Percentiles rank a stretch among this genome's conserved stretches.
These are phyloP conservation scores for Daldinia decipiens DNA, from an alignment of 495 filamentous ascomycete species.

Conservation along the genomic window DNA sequence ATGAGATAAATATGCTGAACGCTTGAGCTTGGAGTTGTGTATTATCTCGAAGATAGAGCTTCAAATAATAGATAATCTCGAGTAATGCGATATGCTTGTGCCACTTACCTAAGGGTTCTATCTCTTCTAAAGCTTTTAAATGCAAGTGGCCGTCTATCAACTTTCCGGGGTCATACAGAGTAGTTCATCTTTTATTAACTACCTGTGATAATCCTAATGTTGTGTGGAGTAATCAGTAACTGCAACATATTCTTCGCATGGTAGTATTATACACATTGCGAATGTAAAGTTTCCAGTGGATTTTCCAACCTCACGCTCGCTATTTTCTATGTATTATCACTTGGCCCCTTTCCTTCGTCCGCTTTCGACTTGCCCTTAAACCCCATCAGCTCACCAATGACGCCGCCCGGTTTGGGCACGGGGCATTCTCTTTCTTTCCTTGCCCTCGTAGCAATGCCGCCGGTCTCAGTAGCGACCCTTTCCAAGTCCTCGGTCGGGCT, in stretches of 20 bases:
- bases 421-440: constrained; percentile 71
- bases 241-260: constrained; percentile 1
- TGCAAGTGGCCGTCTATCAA: background rate
- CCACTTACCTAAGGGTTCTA: background rate
- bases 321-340: constrained; percentile 25
- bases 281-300: background rate
- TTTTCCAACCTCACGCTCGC: background rate
- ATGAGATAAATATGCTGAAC: background rate
- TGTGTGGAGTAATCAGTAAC: constrained; percentile 4
- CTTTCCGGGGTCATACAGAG: background rate
- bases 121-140: background rate
- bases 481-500: constrained; percentile 29
- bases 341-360: constrained; percentile 14
- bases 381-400: constrained; percentile 78
- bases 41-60: background rate
- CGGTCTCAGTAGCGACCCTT: constrained; percentile 24
- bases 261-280: constrained; percentile 3
- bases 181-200: constrained; percentile 6
- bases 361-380: constrained; percentile 57
- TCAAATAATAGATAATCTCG: background rate
- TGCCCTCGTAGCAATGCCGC: constrained; percentile 35
- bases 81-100: background rate
- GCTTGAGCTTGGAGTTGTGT: background rate
- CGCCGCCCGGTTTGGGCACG: constrained; percentile 82
- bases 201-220: background rate